Conservation (phyloP, 495 filamentous ascomycete genomes). For the Trichocladium antarcticum region DNA sequence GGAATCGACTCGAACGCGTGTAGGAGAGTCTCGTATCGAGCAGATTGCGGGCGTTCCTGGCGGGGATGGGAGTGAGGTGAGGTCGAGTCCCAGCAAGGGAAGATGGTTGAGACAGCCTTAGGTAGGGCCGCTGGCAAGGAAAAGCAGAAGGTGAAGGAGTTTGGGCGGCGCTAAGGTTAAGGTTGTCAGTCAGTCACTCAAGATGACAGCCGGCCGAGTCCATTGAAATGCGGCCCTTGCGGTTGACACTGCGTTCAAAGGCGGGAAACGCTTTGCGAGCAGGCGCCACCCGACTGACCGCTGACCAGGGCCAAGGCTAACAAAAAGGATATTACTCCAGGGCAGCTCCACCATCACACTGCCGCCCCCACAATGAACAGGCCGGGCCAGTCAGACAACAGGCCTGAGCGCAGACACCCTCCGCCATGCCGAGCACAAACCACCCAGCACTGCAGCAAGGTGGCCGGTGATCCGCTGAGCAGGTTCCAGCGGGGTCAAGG, state of each 20-base stretch:
- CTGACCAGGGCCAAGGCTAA: conserved; percentile 7
- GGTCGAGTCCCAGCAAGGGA: neutral
- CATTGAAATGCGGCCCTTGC: conserved; percentile 13
- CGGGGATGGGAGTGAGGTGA: neutral
- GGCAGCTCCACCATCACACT: neutral
- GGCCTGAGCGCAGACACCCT: conserved; percentile 1
- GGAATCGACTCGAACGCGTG: conserved; percentile 4
- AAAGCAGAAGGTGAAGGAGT: neutral
- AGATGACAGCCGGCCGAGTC: conserved; percentile 7
- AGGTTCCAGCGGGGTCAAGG: too few relatives aligned
- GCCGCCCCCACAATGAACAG: neutral
- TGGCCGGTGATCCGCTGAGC: too few relatives aligned
- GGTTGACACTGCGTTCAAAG: conserved; percentile 12
- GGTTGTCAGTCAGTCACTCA: neutral
- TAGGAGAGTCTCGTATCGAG: neutral
- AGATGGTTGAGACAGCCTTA: conserved; percentile 1
- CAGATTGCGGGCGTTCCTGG: conserved; percentile 1
- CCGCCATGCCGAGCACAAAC: conserved; percentile 1
- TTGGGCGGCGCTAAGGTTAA: neutral
- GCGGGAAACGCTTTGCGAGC: conserved; percentile 8
- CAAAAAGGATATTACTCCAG: conserved; percentile 15
- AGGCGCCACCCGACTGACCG: conserved; percentile 4
- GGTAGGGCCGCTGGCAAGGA: conserved; percentile 1
- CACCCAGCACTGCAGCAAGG: too few relatives aligned
- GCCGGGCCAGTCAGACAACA: conserved; percentile 2